Conservation (phyloP, 228 moss, liverwort and hornwort genomes). For the Sphagnum magellanicum region DNA sequence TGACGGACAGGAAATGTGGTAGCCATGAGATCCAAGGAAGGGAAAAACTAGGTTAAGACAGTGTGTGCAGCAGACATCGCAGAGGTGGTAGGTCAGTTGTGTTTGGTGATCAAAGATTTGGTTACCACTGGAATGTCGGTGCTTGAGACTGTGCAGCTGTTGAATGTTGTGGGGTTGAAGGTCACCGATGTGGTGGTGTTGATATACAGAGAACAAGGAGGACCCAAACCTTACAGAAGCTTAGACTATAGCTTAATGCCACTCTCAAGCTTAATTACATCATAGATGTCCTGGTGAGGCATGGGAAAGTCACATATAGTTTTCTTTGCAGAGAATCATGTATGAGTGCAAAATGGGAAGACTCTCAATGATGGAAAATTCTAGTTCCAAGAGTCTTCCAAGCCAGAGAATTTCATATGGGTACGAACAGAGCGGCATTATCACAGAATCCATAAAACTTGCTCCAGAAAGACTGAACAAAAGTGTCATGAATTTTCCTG, state of each 20-base stretch:
- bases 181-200: conserved; percentile 84
- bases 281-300: conserved; percentile 60
- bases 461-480: no score
- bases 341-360: conserved; percentile 23
- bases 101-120: conserved; percentile 84
- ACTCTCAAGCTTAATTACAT: conserved; percentile 63
- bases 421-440: conserved; percentile 43
- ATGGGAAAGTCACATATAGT: conserved; percentile 54
- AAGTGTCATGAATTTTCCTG: no score
- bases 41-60: no score
- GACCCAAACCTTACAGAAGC: conserved; percentile 48
- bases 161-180: conserved; percentile 60
- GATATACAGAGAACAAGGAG: conserved; percentile 79
- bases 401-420: conserved; percentile 44
- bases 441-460: conserved; percentile 29
- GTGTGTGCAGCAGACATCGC: no score
- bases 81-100: conserved; percentile 42
- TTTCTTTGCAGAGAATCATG: conserved; percentile 75
- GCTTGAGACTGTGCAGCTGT: conserved; percentile 73
- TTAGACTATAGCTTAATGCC: conserved; percentile 64
- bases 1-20: no score
- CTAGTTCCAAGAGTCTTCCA: background rate
- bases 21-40: no score
- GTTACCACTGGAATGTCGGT: conserved; percentile 93
- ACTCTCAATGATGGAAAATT: conserved; percentile 9